Conservation (phyloP, 495 filamentous ascomycete species). For the Parathielavia appendiculata region DNA sequence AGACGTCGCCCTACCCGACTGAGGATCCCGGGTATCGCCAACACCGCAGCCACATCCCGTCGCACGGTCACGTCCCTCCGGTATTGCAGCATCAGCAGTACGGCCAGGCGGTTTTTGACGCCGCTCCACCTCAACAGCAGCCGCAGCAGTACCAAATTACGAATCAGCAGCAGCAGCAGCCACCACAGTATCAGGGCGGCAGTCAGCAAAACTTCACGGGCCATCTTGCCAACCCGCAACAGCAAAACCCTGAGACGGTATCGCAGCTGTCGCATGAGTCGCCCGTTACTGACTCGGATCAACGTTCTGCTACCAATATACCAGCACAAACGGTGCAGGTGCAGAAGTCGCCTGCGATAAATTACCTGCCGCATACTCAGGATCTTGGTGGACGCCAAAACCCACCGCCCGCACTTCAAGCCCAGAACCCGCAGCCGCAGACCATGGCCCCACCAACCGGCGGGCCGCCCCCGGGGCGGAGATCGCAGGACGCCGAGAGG, state of each 20-base stretch:
- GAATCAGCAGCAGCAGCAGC: constrained; percentile 24
- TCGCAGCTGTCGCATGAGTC: constrained; percentile 62
- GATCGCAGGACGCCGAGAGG: constrained; percentile 42
- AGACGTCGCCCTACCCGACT: constrained; percentile 37
- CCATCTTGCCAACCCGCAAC: constrained; percentile 40
- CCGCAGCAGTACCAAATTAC: constrained; percentile 34
- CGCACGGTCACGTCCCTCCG: constrained; percentile 25
- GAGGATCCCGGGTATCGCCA: constrained; percentile 42
- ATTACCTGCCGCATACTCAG: constrained; percentile 33
- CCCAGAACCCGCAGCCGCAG: constrained; percentile 36
- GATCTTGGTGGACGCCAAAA: constrained; percentile 31
- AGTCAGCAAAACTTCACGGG: constrained; percentile 28
- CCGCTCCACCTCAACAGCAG: constrained; percentile 12
- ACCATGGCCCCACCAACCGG: constrained; percentile 49
- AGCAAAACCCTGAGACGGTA: constrained; percentile 49
- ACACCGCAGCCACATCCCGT: constrained; percentile 38
- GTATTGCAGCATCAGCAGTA: constrained; percentile 34
- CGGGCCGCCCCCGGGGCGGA: constrained; percentile 41
- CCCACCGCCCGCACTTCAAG: constrained; percentile 26
- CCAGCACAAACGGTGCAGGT: constrained; percentile 34
- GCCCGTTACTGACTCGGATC: constrained; percentile 43
- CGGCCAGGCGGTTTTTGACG: constrained; percentile 27
- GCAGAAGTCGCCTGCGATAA: constrained; percentile 31
- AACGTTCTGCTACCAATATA: constrained; percentile 36
- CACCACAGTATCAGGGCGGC: constrained; percentile 35